Conservation (phyloP, 257 asterid species). For the Anisodus acutangulus region DNA sequence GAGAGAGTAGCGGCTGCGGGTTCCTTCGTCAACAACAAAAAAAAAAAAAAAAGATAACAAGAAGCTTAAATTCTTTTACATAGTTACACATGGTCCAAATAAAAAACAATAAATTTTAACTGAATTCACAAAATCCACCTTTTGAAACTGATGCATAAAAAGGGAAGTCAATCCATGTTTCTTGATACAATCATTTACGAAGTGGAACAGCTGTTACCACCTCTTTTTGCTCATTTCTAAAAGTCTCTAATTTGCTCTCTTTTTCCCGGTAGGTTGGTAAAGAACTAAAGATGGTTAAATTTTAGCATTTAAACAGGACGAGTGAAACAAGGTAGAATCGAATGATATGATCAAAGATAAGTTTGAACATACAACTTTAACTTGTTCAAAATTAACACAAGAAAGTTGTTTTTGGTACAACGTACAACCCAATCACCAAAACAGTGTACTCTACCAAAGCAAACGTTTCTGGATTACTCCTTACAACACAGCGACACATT, state of each 20-base stretch:
- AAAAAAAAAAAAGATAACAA: too few relatives aligned
- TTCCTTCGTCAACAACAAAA: too few relatives aligned
- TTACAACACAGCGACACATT: not conserved
- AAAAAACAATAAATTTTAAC: not conserved
- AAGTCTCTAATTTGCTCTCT: too few relatives aligned
- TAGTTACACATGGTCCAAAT: not conserved
- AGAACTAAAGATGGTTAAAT: too few relatives aligned
- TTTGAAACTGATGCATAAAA: too few relatives aligned
- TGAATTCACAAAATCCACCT: not conserved
- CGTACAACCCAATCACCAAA: slow-evolving; percentile 22
- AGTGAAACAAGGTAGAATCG: not conserved
- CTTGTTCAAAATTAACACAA: not conserved
- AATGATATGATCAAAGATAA: not conserved
- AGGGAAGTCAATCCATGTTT: too few relatives aligned
- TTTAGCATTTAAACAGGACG: not conserved
- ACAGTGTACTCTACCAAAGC: not conserved
- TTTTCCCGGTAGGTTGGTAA: too few relatives aligned
- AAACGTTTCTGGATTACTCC: not conserved
- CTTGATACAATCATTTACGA: not conserved
- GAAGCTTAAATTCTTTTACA: too few relatives aligned
- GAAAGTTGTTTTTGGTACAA: not conserved
- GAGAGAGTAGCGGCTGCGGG: too few relatives aligned
- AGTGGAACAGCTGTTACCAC: not conserved
- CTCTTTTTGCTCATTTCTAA: not conserved
- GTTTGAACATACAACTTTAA: not conserved